Conservation (phyloP, 1,139 yeast species). For the Candida tropicalis region DNA sequence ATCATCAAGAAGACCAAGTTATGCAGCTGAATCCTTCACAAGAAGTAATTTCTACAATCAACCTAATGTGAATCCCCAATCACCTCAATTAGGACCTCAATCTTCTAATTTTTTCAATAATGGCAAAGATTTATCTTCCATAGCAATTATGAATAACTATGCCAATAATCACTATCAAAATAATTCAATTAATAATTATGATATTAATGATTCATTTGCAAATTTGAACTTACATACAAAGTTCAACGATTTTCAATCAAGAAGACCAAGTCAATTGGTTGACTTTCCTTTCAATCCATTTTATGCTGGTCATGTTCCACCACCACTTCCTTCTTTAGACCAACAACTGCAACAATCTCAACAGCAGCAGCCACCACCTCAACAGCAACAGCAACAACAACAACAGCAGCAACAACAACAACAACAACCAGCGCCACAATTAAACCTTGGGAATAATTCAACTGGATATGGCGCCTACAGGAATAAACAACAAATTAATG, state of each 20-base stretch:
- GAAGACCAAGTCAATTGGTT: constrained; percentile 49
- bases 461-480: constrained; percentile 3
- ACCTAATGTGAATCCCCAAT: constrained; percentile 12
- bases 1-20: constrained; percentile 64
- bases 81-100: constrained; percentile 13
- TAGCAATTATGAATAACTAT: constrained; percentile 29
- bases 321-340: constrained; percentile 11
- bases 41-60: constrained; percentile 26
- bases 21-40: constrained; percentile 62
- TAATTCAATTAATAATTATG: constrained; percentile 22
- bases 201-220: constrained; percentile 38
- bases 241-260: constrained; percentile 43
- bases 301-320: constrained; percentile 8
- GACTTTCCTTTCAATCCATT: constrained; percentile 26
- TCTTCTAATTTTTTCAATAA: constrained; percentile 14
- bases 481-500: constrained; percentile 3
- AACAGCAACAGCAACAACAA: constrained; percentile 10
- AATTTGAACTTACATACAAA: constrained; percentile 39
- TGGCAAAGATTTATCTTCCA: constrained; percentile 17
- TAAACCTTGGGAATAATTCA: constrained; percentile 6
- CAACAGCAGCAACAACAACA: constrained; percentile 12
- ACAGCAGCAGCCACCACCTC: constrained; percentile 4
- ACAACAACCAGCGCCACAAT: constrained; percentile 7
- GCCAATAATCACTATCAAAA: constrained; percentile 17
- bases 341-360: constrained; percentile 10